Evolutionary conservation across 345 rosid species (phyloP).

Genomic region (Eucalyptus pumila): DNA sequence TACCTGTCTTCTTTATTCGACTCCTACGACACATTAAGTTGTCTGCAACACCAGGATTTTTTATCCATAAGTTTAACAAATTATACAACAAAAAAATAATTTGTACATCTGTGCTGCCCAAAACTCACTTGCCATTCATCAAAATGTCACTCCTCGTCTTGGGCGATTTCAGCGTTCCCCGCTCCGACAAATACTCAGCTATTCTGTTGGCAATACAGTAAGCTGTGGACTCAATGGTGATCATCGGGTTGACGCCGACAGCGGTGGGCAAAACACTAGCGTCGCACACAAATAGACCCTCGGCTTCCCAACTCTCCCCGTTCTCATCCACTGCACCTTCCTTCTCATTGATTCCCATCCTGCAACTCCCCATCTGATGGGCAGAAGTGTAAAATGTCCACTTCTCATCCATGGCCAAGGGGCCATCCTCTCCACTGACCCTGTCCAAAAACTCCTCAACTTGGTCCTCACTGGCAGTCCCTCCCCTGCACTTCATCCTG

Average conservation of each 20-base stretch:
- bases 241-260: conserved; percentile 62
- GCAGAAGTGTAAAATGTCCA: conserved; percentile 36
- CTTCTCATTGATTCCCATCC: conserved; percentile 32
- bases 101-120: not conserved
- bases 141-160: not conserved
- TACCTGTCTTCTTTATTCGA: not conserved
- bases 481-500: conserved; percentile 28
- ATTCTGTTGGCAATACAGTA: not conserved
- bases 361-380: conserved; percentile 71
- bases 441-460: conserved; percentile 36
- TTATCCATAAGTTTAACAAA: not conserved
- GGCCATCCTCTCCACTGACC: conserved; percentile 22
- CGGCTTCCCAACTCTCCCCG: conserved; percentile 68
- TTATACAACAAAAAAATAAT: not conserved
- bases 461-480: conserved; percentile 4
- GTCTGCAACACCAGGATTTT: not conserved
- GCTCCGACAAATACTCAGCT: not conserved
- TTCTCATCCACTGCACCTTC: conserved; percentile 52
- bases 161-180: not conserved
- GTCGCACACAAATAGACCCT: conserved; percentile 48
- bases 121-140: not conserved
- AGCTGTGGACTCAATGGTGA: conserved; percentile 41
- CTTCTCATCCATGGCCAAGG: conserved; percentile 8
- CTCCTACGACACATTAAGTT: not conserved
- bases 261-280: conserved; percentile 56